Evolutionary conservation across 768 basidiomycete species (phyloP).

Genomic region (Auricularia heimuer): DNA sequence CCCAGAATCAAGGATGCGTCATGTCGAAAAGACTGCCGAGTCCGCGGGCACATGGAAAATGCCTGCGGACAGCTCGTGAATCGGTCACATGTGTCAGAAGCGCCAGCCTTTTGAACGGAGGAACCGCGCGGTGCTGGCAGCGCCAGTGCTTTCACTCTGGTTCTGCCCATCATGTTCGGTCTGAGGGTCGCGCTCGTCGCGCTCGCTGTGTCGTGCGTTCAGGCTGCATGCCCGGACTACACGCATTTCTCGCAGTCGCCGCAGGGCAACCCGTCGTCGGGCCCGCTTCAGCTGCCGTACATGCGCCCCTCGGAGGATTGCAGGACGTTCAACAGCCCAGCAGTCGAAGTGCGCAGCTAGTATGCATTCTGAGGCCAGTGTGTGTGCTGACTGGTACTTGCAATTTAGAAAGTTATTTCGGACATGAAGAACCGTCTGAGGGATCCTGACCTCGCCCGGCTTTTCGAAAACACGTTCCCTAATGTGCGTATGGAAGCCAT

Average conservation of each 20-base stretch:
- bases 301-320: slow-evolving; percentile 65
- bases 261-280: slow-evolving; percentile 50
- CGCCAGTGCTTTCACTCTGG: background rate
- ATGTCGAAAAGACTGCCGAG: too few species aligned
- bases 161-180: background rate
- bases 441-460: slow-evolving; percentile 65
- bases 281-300: slow-evolving; percentile 53
- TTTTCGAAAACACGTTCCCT: slow-evolving; percentile 78
- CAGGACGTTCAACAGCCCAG: slow-evolving; percentile 65
- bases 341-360: slow-evolving; percentile 49
- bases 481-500: slow-evolving; percentile 23
- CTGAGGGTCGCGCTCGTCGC: background rate
- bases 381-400: background rate
- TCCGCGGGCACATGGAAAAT: background rate
- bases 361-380: background rate
- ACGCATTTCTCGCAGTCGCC: slow-evolving; percentile 41
- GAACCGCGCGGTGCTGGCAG: background rate
- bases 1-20: too few species aligned
- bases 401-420: slow-evolving; percentile 50
- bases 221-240: slow-evolving; percentile 48
- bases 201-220: slow-evolving; percentile 12
- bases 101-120: background rate
- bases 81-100: background rate
- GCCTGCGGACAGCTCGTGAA: background rate
- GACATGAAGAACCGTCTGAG: slow-evolving; percentile 65